Evolutionary conservation across 1,284 basidiomycete species (phyloP).

Genomic region (Puccinia coronata): DNA sequence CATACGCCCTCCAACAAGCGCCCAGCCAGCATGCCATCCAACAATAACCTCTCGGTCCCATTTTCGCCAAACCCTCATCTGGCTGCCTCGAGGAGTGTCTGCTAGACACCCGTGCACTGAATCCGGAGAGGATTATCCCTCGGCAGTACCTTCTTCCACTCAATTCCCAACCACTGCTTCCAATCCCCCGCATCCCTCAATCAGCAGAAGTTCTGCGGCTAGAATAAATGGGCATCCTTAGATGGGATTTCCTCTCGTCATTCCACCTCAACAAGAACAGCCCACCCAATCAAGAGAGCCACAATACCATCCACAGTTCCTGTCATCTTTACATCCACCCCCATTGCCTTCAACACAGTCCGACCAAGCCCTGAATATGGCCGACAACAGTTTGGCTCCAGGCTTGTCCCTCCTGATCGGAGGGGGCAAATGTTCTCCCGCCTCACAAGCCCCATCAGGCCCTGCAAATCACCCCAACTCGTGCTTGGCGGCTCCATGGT

Average conservation of each 20-base stretch:
- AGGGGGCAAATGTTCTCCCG: neutral
- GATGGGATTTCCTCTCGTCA: constrained; percentile 4
- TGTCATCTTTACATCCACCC: neutral
- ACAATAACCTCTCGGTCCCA: neutral
- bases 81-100: neutral
- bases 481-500: neutral
- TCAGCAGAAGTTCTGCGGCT: neutral
- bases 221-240: neutral
- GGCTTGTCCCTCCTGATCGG: constrained; percentile 27
- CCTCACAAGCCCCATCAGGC: constrained; percentile 1
- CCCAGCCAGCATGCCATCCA: neutral
- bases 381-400: constrained; percentile 37
- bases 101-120: constrained; percentile 18
- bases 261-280: neutral
- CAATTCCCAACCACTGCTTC: neutral
- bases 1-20: constrained; percentile 2
- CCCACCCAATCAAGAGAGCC: neutral
- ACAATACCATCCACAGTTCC: too few species aligned
- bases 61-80: constrained; percentile 12
- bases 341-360: too few species aligned
- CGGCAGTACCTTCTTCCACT: neutral
- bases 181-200: neutral
- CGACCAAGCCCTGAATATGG: neutral
- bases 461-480: constrained; percentile 7
- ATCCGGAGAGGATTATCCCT: constrained; percentile 8